Evolutionary conservation across 2,329 filamentous ascomycete genomes (phyloP), one percentile per base, ranked within the genome.

Genomic region (Truncatella angustata): DNA sequence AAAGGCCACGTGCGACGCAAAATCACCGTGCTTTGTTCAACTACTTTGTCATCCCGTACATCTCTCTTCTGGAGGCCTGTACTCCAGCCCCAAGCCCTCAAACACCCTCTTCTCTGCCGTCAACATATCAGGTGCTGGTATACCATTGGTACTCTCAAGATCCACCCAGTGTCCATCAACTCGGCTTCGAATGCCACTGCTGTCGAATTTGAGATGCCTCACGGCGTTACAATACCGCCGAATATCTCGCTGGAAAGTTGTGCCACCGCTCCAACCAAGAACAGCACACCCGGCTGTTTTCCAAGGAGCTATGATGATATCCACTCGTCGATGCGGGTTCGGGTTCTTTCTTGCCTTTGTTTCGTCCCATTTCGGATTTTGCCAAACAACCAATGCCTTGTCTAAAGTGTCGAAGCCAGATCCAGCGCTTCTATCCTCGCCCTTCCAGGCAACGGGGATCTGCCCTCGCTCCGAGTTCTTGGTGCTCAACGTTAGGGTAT

Each of bases 311-410:
- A 97, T 77, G 58, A 97, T 93, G 53, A 97, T 96, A 65, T 97
- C 93, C 1, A 97, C 92, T 42, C 93, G 80, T 18, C 91, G 83
- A 65, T 96, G 93, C 1, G 81, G 79, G 59, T 91, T 90, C 0
- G 84, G 79, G 54, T 91, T 92, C 62, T 80, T 82, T 2, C 70
- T 69, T 0, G 64, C 68, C 4, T 70, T 66, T 66, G 72, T 72
- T 18, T 47, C 49, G 18, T 63, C 66, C 58, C 73, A 80, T 4
- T 68, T 47, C 0, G 86, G 86, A 62, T 91, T 77, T 65, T 96
- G 90, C 93, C 93, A 97, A 0, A 97, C 91, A 1, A 97, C 88
- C 49, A 97, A 73, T 0, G 91, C 91, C 68, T 97, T 97, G 68
- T 97, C 92, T 1, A 97, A 78, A 0, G 85, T 90, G 65, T 97